Percentiles rank a stretch among this genome's conserved stretches.
Conservation (phyloP, 129 eudicot genomes). For the Artemisia tridentata region DNA sequence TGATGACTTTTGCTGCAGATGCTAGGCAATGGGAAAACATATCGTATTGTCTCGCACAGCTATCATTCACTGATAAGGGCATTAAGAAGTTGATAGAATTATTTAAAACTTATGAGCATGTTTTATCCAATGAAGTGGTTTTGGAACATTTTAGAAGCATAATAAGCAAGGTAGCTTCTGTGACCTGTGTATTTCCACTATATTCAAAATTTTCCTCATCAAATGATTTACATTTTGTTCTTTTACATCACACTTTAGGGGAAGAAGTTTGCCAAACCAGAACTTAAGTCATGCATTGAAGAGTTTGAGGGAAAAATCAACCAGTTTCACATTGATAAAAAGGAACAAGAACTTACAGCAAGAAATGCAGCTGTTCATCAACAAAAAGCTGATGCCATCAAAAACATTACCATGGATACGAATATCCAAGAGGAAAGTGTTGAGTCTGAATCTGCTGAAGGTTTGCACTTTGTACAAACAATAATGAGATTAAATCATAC, state of each 20-base stretch:
- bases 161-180: constrained; percentile 65
- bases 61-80: constrained; percentile 90
- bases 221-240: constrained; percentile 5
- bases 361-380: constrained; percentile 82
- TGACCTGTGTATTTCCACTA: background rate
- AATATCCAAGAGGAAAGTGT: constrained; percentile 44
- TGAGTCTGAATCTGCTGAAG: constrained; percentile 53
- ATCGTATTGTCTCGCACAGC: constrained; percentile 92
- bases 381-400: constrained; percentile 62
- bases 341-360: constrained; percentile 84
- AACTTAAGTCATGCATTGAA: constrained; percentile 69
- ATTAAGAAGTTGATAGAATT: constrained; percentile 80
- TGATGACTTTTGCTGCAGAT: constrained; percentile 53
- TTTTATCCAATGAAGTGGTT: constrained; percentile 74
- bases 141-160: constrained; percentile 84
- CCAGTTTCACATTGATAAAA: constrained; percentile 71
- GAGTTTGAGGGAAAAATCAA: constrained; percentile 86
- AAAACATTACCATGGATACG: constrained; percentile 32
- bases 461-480: constrained; percentile 32
- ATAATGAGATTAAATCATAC: background rate
- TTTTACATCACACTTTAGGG: constrained; percentile 41
- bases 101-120: constrained; percentile 84
- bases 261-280: constrained; percentile 94
- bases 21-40: constrained; percentile 82
- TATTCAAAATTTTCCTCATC: background rate